Evolutionary conservation across 306 rosid species (phyloP), one percentile per base, ranked within the genome.

Genomic region (Trifolium repens): DNA sequence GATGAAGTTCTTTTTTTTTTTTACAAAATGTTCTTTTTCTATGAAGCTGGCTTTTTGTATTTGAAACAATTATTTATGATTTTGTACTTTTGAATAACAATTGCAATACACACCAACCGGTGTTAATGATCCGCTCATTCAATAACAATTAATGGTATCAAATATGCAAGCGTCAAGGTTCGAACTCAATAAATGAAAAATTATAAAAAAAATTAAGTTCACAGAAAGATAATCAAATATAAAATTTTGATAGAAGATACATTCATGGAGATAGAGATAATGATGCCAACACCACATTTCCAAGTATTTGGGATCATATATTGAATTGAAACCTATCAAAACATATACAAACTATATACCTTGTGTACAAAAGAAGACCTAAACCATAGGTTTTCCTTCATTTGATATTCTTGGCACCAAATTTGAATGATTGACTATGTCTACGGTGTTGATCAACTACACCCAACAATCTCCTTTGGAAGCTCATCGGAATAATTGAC

Each of bases 401-500:
- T 13, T 46, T 46, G 15, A 13, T 12, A 46, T 46, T 46, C 52
- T 46, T 46, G 50, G 52, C n/a, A 46, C 15, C 52, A 46, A 46
- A 12, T 46, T 13, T 46, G 16, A 11, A 44, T 44, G 15, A 13
- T 46, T 9, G 13, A 42, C 13, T 19, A 58, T 30, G 1, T 34
- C 6, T 61, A 32, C 15, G 24, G 12, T 32, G 13, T 7, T 8
- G 19, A 61, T 61, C 22, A 61, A 71, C 76, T 58, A 58, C 47
- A 58, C 26, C 55, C 61, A 59, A 67, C 76, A 46, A 72, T 72
- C 49, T 71, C 75, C 12, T 50, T 47, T 9, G 66, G 57, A 32
- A 26, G 8, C n/a, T 65, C 58, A 2, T 58, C 66, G 2, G 72
- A n/a, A 9, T 24, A 54, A 16, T 40, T 19, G 14, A 52, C 7